Evolutionary conservation across 140 eudicot genomes (phyloP).

Genomic region (Erigeron philadelphicus): DNA sequence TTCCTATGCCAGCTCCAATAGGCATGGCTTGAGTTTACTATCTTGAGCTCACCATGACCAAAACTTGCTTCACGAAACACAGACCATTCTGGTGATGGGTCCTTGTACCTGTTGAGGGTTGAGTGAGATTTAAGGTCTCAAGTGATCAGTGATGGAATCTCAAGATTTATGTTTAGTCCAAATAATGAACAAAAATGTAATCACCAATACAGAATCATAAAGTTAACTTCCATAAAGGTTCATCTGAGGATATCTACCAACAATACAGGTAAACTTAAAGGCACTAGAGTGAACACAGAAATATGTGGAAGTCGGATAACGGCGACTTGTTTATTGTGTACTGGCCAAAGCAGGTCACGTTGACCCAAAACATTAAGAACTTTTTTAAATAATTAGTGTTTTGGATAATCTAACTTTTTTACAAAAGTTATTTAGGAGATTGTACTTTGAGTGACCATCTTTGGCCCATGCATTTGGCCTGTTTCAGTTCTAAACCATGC

Average conservation of each 20-base stretch:
- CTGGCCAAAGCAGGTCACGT: background rate
- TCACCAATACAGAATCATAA: background rate
- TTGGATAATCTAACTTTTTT: background rate
- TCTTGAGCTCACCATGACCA: conserved; percentile 85
- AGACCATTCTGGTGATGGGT: conserved; percentile 87
- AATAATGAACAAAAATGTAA: background rate
- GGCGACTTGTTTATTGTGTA: background rate
- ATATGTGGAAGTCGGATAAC: background rate
- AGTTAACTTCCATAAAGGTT: too few relatives aligned
- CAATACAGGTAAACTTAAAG: background rate
- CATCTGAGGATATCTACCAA: background rate
- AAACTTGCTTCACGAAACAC: conserved; percentile 92
- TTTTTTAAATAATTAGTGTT: background rate
- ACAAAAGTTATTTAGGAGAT: too few relatives aligned
- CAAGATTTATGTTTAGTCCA: background rate
- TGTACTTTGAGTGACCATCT: too few relatives aligned
- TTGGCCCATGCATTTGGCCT: too few relatives aligned
- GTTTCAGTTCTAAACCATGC: too few relatives aligned
- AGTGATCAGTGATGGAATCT: background rate
- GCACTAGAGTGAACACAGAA: background rate
- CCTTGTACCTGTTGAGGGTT: conserved; percentile 48
- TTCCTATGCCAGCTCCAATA: conserved; percentile 96
- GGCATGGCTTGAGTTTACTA: conserved; percentile 73
- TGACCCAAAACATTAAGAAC: background rate
- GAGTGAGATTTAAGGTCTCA: background rate